phyloP scores from a whole-genome alignment of 352 stramenopile species.

The Phytophthora gonapodyides region DNA sequence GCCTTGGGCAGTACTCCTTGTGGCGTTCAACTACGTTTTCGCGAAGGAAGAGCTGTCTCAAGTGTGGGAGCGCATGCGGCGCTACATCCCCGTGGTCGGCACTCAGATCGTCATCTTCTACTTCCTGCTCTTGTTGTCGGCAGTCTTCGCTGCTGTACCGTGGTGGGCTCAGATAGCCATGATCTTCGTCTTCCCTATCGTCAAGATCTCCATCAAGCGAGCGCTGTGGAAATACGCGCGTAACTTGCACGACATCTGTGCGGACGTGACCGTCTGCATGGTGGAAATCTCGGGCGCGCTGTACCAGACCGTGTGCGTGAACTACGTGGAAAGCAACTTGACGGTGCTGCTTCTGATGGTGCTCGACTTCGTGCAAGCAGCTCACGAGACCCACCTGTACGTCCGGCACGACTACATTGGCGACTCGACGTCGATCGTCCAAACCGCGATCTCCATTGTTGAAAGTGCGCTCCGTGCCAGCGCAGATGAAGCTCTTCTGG shows the following conservation, averaged over 20 bases:
- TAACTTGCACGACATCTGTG: constrained; percentile 29
- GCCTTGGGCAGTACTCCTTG: constrained; percentile 13
- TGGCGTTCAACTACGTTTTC: constrained; percentile 13
- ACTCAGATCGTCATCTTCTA: constrained; percentile 25
- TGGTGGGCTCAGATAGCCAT: constrained; percentile 15
- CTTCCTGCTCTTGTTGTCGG: constrained; percentile 23
- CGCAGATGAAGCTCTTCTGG: neutral
- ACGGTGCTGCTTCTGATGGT: constrained; percentile 19
- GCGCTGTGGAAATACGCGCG: constrained; percentile 27
- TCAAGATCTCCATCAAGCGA: constrained; percentile 29
- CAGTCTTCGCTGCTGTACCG: constrained; percentile 11
- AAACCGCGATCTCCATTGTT: constrained; percentile 8
- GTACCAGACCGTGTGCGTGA: constrained; percentile 38
- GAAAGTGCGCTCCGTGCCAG: neutral
- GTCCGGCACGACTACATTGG: constrained; percentile 15
- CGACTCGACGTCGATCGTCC: constrained; percentile 11
- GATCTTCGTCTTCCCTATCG: constrained; percentile 22
- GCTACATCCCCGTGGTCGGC: constrained; percentile 21
- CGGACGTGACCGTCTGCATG: constrained; percentile 33
- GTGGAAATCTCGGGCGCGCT: constrained; percentile 35
- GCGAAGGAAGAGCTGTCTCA: constrained; percentile 12
- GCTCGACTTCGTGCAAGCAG: constrained; percentile 18
- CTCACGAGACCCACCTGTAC: constrained; percentile 14
- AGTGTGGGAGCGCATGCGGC: constrained; percentile 1
- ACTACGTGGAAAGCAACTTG: constrained; percentile 20